phyloP scores from a whole-genome alignment of 1,284 basidiomycete species.

The Ceratobasidium sp. region DNA sequence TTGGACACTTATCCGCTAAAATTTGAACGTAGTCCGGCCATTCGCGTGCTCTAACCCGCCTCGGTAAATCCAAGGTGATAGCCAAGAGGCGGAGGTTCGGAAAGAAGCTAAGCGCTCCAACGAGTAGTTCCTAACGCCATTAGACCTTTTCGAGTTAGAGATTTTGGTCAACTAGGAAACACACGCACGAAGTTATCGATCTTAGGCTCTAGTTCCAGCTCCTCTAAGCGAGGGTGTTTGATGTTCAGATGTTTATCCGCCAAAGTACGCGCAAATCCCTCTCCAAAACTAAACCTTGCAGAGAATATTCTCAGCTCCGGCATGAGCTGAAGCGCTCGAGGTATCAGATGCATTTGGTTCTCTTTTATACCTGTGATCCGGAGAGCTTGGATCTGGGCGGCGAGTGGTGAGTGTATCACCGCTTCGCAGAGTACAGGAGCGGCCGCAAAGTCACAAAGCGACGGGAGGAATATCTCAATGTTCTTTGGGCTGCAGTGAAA shows the following conservation, averaged over 20 bases:
- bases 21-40: background rate
- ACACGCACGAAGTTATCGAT: background rate
- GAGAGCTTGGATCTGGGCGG: background rate
- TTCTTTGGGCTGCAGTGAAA: background rate
- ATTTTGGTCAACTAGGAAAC: background rate
- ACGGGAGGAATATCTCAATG: background rate
- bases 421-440: background rate
- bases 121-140: background rate
- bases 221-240: background rate
- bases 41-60: slow-evolving; percentile 1
- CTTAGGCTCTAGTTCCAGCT: background rate
- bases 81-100: background rate
- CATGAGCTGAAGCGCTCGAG: background rate
- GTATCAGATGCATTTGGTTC: background rate
- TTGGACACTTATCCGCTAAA: slow-evolving; percentile 1
- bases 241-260: background rate
- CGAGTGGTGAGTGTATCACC: background rate
- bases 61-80: background rate
- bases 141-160: background rate
- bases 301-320: background rate
- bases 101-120: background rate
- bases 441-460: background rate
- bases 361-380: background rate
- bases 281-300: background rate
- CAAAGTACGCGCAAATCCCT: background rate